A percentile compares a stretch with the other conserved stretches of the same genome.
Conservation (phyloP, 345 rosid species). For the Corymbia maculata region DNA sequence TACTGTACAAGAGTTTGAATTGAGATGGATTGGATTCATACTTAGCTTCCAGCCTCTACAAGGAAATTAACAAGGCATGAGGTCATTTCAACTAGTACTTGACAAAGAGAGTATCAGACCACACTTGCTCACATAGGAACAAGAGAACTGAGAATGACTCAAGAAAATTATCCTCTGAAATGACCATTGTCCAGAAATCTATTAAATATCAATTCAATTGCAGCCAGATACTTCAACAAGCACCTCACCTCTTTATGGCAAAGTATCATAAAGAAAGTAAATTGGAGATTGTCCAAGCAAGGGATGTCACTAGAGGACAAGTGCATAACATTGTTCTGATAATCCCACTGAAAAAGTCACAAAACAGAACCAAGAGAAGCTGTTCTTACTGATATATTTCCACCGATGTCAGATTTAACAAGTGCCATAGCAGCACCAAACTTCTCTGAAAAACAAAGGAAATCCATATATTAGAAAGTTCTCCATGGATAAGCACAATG, state of each 20-base stretch:
- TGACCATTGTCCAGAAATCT: not conserved
- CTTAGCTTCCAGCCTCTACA: constrained; percentile 81
- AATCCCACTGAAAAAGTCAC: not conserved
- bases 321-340: not conserved
- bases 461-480: not conserved
- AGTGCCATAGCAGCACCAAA: constrained; percentile 91
- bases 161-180: not conserved
- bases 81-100: not conserved
- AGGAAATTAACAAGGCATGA: not conserved
- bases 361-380: not conserved
- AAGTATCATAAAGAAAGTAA: not conserved
- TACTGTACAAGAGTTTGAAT: constrained; percentile 53
- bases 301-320: not conserved
- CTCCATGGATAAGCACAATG: not conserved
- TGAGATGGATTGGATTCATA: constrained; percentile 56
- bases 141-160: not conserved
- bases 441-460: constrained; percentile 40
- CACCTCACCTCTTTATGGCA: not conserved
- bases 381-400: constrained; percentile 62
- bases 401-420: constrained; percentile 85
- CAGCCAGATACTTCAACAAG: not conserved
- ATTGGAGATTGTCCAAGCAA: not conserved
- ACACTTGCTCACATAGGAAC: not conserved
- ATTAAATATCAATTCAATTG: not conserved
- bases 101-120: not conserved